These are phyloP conservation scores for Dactylella cylindrospora DNA, from an alignment of 2,329 filamentous ascomycete species.

Conservation along the genomic window DNA sequence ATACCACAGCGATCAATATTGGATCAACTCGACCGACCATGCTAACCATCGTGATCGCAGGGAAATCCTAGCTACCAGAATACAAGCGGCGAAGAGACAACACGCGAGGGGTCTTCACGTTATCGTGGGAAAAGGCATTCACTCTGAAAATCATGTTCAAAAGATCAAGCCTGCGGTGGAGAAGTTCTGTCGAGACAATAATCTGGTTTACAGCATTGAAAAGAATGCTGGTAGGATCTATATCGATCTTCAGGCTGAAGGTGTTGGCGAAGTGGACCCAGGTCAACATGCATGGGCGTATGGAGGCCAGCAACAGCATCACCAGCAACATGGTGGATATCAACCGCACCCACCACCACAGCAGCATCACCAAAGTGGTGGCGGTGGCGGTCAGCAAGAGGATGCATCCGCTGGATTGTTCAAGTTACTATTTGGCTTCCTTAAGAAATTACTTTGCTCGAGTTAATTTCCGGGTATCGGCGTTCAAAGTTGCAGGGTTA, in stretches of 20 bases:
- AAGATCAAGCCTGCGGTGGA: constrained; percentile 97
- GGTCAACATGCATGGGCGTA: constrained; percentile 50
- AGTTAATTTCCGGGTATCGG: neutral
- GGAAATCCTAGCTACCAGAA: constrained; percentile 80
- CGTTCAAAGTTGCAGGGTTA: neutral
- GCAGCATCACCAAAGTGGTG: constrained; percentile 56
- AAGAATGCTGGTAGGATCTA: constrained; percentile 87
- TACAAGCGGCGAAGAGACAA: constrained; percentile 70
- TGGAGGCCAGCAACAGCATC: constrained; percentile 52
- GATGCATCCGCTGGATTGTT: constrained; percentile 22
- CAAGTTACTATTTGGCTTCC: constrained; percentile 23
- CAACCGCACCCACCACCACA: constrained; percentile 54
- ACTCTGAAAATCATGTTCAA: constrained; percentile 77
- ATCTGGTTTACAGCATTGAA: constrained; percentile 80
- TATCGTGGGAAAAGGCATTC: constrained; percentile 95
- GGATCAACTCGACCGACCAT: neutral
- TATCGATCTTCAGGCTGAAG: constrained; percentile 69
- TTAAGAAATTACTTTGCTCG: constrained; percentile 39
- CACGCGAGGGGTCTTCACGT: constrained; percentile 85
- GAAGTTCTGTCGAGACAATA: constrained; percentile 77
- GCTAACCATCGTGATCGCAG: no score
- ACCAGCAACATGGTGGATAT: constrained; percentile 51
- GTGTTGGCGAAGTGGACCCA: constrained; percentile 53
- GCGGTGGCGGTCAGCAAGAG: constrained; percentile 51
- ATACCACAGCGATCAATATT: neutral